Percentiles rank a stretch among this genome's conserved stretches.
These are phyloP conservation scores for Macrolepiota dolichaula DNA, from an alignment of 768 basidiomycete genomes.

Conservation along the genomic window DNA sequence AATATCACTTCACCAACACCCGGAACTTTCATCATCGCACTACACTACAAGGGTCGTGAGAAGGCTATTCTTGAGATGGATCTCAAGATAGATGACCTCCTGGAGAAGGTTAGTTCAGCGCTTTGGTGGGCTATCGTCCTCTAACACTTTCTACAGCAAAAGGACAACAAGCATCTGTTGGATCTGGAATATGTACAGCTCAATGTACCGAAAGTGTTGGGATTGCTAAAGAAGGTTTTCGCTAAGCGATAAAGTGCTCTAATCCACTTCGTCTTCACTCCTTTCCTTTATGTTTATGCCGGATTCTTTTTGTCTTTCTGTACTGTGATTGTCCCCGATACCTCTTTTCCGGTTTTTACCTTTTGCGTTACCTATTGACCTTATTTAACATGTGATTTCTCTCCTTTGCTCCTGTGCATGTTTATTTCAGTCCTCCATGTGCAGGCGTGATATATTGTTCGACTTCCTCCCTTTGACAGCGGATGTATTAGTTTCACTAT, in stretches of 20 bases:
- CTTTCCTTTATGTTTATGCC: conserved; percentile 2
- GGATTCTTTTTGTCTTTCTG: conserved; percentile 11
- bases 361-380: conserved; percentile 13
- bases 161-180: conserved; percentile 94
- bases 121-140: conserved; percentile 2
- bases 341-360: conserved; percentile 13
- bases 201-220: conserved; percentile 93
- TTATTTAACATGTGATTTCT: conserved; percentile 6
- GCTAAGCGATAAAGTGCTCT: conserved; percentile 64
- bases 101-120: conserved; percentile 77
- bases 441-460: conserved; percentile 15
- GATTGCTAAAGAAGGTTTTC: conserved; percentile 91
- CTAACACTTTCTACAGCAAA: conserved; percentile 64
- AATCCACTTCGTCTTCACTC: neutral
- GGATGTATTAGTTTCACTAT: conserved; percentile 33
- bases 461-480: conserved; percentile 19
- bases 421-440: conserved; percentile 13
- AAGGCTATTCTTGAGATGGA: conserved; percentile 99
- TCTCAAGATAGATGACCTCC: conserved; percentile 94
- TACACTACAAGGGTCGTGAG: conserved; percentile 98
- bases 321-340: conserved; percentile 7
- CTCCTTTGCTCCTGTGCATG: conserved; percentile 1
- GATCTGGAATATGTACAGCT: conserved; percentile 98
- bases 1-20: conserved; percentile 97
- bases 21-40: conserved; percentile 97